Evolutionary conservation across 208 protist genomes (phyloP), one percentile per base, ranked within the genome.

Genomic region (Trypanosomatidae sp.): DNA sequence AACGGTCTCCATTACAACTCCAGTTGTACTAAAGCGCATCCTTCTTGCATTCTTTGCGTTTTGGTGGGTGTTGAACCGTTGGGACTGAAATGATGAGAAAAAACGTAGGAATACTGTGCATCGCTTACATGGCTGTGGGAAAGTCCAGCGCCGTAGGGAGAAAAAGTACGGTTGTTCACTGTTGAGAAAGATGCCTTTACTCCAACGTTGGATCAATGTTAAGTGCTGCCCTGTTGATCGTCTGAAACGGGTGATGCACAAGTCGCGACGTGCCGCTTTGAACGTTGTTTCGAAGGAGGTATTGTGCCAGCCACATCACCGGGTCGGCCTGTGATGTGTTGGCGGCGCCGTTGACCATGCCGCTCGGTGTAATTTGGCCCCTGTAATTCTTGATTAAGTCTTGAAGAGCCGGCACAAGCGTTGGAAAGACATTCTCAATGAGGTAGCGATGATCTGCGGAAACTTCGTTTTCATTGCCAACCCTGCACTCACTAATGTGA

Each of bases 251-350:
- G 64, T 95, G 88, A 39, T 68, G 46, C 22, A 43, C 30, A n/a
- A 91, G 72, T 28, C 82, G 84, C 2, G 73, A 86, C 5, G 72
- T 72, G n/a, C 81, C 81, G 39, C 79, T 36, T 12, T 71, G 67
- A 56, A 71, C 62, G 77, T 91, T 91, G 77, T 95, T 95, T 36
- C 91, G 81, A 52, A 95, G 74, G 15, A 95, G 77, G 50, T 93
- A 95, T 50, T 93, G 91, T 28, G 91, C 86, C 5, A 95, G 71
- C 86, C 88, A 92, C 39, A 81, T 85, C n/a, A 91, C 74, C 13
- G 91, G 85, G 70, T 93, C 79, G 0, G 79, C 79, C 17, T 73
- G 52, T 7, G 44, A 49, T 41, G 52, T 60, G 55, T 87, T 71
- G 46, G 69, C 62, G 39, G 73, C 78, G 25, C 71, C 50, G 10